Evolutionary conservation across 2,329 filamentous ascomycete species (phyloP), one percentile per base, ranked within the genome.

Genomic region (Dendryphion nanum): DNA sequence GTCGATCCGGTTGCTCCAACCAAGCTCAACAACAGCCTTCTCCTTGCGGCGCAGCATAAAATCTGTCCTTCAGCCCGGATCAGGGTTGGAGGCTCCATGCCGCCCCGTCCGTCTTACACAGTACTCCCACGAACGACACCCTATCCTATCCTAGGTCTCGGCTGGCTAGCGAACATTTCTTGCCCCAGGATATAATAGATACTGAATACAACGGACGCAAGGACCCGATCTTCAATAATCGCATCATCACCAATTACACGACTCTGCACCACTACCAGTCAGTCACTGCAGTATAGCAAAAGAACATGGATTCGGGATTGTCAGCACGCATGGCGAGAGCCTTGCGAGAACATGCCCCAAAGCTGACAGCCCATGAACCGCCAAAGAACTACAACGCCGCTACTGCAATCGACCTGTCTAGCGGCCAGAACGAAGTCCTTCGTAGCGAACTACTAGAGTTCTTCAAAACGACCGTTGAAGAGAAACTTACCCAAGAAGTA

Each of bases 391-490:
- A 42, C 36, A 37, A 54, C 28, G 35, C 44, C 18, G 36, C 39
- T 4, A 41, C 40, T 4, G 37, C 38, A 1, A 48, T 57, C 28
- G 55, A 61, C 41, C 44, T 61, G 1, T 58, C 57, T 7, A 46
- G 34, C 21, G 56, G 48, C 4, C 50, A 58, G 17, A 61, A 59
- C 37, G 52, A 58, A 32, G 49, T 55, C 8, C 42, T 59, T 18
- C 53, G 53, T 7, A 38, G 41, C 2, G 58, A 61, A 33, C 42
- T 61, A 2, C 31, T 51, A 13, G 48, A 58, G 34, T 56, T 60
- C 37, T 54, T 59, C 44, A 53, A 53, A 32, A 55, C 54, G n/a
- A 50, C 45, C 3, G 40, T 56, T 13, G 53, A 57, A 24, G 41
- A 49, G n/a, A 46, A 47, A 3, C 29, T 54, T 5, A 46, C 45